A percentile compares a stretch with the other conserved stretches of the same genome.
phyloP scores from a whole-genome alignment of 1,284 basidiomycete species.

The Cryptococcus floricola region DNA sequence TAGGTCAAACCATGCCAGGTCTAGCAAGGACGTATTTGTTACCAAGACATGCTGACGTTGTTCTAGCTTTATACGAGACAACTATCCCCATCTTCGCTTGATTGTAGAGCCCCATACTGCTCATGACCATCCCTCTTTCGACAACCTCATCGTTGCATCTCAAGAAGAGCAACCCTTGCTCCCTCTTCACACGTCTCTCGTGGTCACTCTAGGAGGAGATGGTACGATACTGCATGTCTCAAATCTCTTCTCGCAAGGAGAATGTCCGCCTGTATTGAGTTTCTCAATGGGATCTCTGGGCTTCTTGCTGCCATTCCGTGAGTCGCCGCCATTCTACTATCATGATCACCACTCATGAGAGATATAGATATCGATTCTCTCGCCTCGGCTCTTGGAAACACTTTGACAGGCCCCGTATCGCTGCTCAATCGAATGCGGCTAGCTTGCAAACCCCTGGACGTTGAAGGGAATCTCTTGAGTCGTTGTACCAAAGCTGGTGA shows the following conservation, averaged over 20 bases:
- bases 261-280: constrained; percentile 89
- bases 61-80: constrained; percentile 24
- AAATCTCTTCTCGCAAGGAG: constrained; percentile 76
- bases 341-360: constrained; percentile 1
- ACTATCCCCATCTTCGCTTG: constrained; percentile 30
- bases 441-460: constrained; percentile 69
- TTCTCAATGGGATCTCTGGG: constrained; percentile 96
- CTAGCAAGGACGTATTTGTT: no score
- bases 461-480: constrained; percentile 58
- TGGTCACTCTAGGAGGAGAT: constrained; percentile 90
- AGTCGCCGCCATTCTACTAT: constrained; percentile 45
- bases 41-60: background rate
- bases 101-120: constrained; percentile 44
- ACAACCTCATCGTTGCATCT: constrained; percentile 30
- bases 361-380: constrained; percentile 45
- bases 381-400: constrained; percentile 69
- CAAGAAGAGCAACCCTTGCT: constrained; percentile 25
- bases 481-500: constrained; percentile 26
- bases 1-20: constrained; percentile 23
- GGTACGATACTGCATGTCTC: constrained; percentile 94
- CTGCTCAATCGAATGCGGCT: constrained; percentile 83
- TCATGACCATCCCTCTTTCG: constrained; percentile 30
- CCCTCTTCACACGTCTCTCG: constrained; percentile 61
- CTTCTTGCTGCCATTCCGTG: constrained; percentile 89
- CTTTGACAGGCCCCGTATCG: constrained; percentile 53